These are phyloP conservation scores for Sporothrix mexicana DNA, from an alignment of 2,329 filamentous ascomycete species.

Conservation along the genomic window DNA sequence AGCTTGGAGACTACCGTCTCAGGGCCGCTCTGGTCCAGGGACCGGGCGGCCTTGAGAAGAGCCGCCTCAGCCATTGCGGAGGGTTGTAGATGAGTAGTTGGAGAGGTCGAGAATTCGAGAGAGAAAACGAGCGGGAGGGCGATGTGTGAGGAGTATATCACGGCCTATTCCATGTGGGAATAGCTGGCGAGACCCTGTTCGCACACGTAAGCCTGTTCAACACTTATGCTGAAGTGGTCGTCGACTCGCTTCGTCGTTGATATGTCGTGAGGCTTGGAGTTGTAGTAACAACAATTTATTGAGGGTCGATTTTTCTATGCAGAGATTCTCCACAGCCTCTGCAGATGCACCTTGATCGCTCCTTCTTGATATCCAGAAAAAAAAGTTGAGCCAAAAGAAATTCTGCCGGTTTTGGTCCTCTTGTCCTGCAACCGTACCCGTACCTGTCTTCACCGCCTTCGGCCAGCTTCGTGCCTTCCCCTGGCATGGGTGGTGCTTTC, in stretches of 20 bases:
- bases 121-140: neutral
- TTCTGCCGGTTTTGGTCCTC: slow-evolving; percentile 34
- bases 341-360: slow-evolving; percentile 4
- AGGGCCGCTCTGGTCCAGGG: slow-evolving; percentile 59
- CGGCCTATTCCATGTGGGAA: neutral
- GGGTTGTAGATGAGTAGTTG: neutral
- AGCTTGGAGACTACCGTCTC: slow-evolving; percentile 55
- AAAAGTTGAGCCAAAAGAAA: slow-evolving; percentile 27
- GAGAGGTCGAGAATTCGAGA: slow-evolving; percentile 3
- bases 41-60: slow-evolving; percentile 59
- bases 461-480: neutral
- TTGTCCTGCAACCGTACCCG: neutral
- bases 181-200: neutral
- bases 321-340: neutral
- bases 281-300: neutral
- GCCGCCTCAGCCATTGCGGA: slow-evolving; percentile 36
- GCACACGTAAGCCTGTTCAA: neutral
- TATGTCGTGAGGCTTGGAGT: neutral
- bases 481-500: slow-evolving; percentile 19
- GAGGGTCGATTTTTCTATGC: neutral
- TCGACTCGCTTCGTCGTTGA: neutral
- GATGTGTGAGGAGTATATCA: slow-evolving; percentile 5
- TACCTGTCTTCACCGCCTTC: slow-evolving; percentile 27
- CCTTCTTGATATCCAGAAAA: slow-evolving; percentile 23
- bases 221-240: neutral